Base-by-base conservation (phyloP, 2,329 filamentous ascomycete species). In the Dactylonectria macrodidyma region DNA sequence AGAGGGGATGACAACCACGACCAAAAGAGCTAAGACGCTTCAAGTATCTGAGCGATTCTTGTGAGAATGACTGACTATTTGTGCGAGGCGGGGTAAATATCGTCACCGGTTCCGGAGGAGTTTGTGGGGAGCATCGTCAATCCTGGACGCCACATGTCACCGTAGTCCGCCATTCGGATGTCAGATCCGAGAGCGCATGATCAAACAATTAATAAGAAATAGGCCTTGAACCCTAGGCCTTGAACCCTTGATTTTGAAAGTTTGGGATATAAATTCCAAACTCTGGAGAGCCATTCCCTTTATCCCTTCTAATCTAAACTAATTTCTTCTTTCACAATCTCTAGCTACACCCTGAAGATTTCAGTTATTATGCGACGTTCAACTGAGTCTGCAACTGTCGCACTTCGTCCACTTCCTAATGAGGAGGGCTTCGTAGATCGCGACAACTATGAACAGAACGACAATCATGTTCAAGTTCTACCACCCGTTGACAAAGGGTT, bases 401-500 rank as follows among this genome's bases (percentile, higher is more conserved):
- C 38, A 10, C 51, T 54, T 24, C 51, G n/a, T 7, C n/a, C 33
- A 7, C 51, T 54, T 54, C 51, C 51, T 3, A 36, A 54, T n/a
- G 33, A 54, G 34, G 51, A 19, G 5, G 51, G 16, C 11, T 36
- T n/a, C 5, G 33, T 19, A 14, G 51, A 30, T 5, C 33, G n/a
- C 33, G 61, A 19, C 46, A 63, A 65, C 14, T 62, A 65, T 11
- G 65, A 68, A 41, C 67, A 22, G 16, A 51, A 41, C 50, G 57
- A 66, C 16, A 65, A 59, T 38, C 51, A 67, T 26, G 62, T 68
- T 24, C 70, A 71, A 33, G 60, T 67, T n/a, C 67, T 76, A 3
- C 68, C 68, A 1, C 70, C 72, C 0, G 62, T 69, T 5, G 74
- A 77, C 33, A 48, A 63, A 16, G 72, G 75, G 2, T 54, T 52